Base-by-base conservation (phyloP, 805 yeast species). In the Starmerella roubikii region DNA sequence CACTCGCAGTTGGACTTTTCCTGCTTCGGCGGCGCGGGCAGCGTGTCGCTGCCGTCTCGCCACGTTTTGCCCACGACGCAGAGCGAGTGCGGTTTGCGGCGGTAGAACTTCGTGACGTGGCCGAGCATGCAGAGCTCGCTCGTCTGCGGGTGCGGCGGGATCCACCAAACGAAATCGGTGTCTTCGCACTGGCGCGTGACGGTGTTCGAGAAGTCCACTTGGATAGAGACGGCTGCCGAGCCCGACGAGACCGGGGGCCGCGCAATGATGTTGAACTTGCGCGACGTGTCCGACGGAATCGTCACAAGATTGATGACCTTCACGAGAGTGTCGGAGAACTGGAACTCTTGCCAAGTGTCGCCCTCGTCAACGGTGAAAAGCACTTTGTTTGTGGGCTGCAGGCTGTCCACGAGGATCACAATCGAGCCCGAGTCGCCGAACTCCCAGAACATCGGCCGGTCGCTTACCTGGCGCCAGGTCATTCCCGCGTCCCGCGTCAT, bases 381-480 rank as follows among this genome's bases (percentile, higher is more conserved):
- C 0, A 88, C 38, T 1, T 60, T 58, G 42, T 82, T 66, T 0
- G 94, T 77, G 7, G 65, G 61, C 23, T 70, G 75, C 3, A 59
- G 63, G 5, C 70, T 72, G 29, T 74, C 67, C 2, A 79, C 88
- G 35, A 86, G 56, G 1, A 83, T 83, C 35, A 91, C 59, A 26
- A 91, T 69, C 1, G 94, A 76, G 15, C 98, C 98, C 47, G 83
- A 81, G 58, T 91, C 98, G 46, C 97, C 97, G 57, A 67, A 91
- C 59, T 86, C 97, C 97, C 97, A 91, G 72, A 79, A 78, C 50
- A 72, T 71, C 1, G 74, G 68, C 3, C 93, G 91, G 43, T 78
- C 73, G 42, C 61, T 67, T 22, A 88, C 64, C 58, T 83, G 93
- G 37, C 59, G 71, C 97, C 97, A 91, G 3, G 85, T 70, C 13